These are phyloP conservation scores for Pythium graminicola DNA, from an alignment of 352 stramenopile species.

Conservation along the genomic window DNA sequence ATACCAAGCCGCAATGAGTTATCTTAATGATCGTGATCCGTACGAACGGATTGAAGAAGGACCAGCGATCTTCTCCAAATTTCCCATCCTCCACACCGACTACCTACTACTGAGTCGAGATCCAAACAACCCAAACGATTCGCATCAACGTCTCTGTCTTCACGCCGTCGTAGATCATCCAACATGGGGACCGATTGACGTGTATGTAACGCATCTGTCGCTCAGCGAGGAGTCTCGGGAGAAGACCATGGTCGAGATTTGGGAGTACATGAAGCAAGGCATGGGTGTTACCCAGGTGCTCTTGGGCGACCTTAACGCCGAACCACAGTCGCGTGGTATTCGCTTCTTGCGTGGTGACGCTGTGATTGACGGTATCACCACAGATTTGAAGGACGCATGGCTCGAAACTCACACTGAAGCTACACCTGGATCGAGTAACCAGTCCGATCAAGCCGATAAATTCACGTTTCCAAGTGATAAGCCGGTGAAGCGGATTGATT, in stretches of 20 bases:
- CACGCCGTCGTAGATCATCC: constrained; percentile 68
- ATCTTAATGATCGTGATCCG: constrained; percentile 47
- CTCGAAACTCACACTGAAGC: constrained; percentile 57
- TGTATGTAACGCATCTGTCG: constrained; percentile 85
- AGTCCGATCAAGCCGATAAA: constrained; percentile 34
- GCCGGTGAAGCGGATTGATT: constrained; percentile 85
- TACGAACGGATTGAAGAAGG: constrained; percentile 84
- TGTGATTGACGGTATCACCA: constrained; percentile 39
- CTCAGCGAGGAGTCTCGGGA: constrained; percentile 68
- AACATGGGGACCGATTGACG: constrained; percentile 59
- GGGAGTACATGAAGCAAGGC: constrained; percentile 66
- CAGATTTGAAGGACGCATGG: constrained; percentile 77
- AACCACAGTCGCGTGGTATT: constrained; percentile 76
- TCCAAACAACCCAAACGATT: constrained; percentile 78
- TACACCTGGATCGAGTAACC: constrained; percentile 40
- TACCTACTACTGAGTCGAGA: constrained; percentile 76
- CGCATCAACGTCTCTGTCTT: constrained; percentile 78
- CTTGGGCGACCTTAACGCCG: constrained; percentile 81
- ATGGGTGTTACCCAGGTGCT: constrained; percentile 66
- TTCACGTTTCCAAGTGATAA: constrained; percentile 86
- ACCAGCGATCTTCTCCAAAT: constrained; percentile 70
- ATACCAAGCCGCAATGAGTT: constrained; percentile 84
- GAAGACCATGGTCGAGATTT: constrained; percentile 75
- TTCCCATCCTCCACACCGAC: constrained; percentile 71
- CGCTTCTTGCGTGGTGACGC: constrained; percentile 66